phyloP scores from a whole-genome alignment of 2,329 filamentous ascomycete genomes.

The Fusarium aywerte region DNA sequence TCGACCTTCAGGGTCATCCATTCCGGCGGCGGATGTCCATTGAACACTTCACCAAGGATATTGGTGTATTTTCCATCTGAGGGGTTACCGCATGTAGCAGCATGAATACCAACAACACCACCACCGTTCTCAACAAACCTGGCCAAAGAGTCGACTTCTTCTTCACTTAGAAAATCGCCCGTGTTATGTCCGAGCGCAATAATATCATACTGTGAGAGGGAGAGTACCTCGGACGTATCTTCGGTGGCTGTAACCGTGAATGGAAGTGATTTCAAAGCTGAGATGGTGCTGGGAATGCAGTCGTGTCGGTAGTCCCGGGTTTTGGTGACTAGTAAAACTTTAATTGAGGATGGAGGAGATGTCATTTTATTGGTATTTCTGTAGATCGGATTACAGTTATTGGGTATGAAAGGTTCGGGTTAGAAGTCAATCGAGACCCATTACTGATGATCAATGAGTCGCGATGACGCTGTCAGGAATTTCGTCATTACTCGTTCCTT shows the following conservation, averaged over 20 bases:
- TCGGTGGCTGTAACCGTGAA: conserved; percentile 16
- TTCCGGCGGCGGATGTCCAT: conserved; percentile 20
- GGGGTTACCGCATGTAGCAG: conserved; percentile 7
- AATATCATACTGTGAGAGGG: conserved; percentile 1
- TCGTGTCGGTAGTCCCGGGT: conserved; percentile 25
- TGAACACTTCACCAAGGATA: conserved; percentile 21
- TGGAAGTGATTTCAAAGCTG: conserved; percentile 5
- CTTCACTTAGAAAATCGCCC: neutral
- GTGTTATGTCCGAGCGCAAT: conserved; percentile 26
- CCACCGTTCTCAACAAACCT: conserved; percentile 5
- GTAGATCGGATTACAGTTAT: neutral
- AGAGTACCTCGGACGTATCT: neutral
- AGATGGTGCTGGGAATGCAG: conserved; percentile 13
- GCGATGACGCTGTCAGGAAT: neutral
- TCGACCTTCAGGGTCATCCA: conserved; percentile 16
- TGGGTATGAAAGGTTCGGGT: neutral
- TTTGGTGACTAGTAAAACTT: conserved; percentile 24
- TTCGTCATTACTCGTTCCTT: neutral
- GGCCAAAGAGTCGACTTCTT: neutral
- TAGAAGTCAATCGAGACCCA: neutral
- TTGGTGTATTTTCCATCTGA: neutral
- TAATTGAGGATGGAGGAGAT: neutral
- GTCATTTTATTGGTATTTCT: neutral
- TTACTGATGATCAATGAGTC: neutral
- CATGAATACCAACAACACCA: conserved; percentile 31